These are phyloP conservation scores for Leccinum longicurvipes DNA, from an alignment of 768 basidiomycete genomes.

Conservation along the genomic window DNA sequence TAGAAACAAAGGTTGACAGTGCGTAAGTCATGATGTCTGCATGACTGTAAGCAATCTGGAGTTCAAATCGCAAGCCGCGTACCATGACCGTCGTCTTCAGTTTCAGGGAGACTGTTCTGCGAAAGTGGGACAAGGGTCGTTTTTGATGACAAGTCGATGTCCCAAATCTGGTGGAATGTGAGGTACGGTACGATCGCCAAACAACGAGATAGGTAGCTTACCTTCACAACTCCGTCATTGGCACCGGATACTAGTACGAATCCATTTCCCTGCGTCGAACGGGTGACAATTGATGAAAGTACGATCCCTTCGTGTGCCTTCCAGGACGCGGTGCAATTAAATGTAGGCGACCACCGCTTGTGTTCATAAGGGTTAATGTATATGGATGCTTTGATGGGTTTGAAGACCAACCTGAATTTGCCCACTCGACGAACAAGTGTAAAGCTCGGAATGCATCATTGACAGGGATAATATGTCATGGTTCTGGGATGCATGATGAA, in stretches of 20 bases:
- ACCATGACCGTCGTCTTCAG: slow-evolving; percentile 24
- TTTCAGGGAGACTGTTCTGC: slow-evolving; percentile 1
- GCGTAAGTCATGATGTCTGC: slow-evolving; percentile 75
- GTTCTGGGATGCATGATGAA: slow-evolving; percentile 39
- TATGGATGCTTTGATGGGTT: neutral
- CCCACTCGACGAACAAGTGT: slow-evolving; percentile 65
- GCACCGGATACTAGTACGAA: slow-evolving; percentile 69
- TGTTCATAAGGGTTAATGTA: neutral
- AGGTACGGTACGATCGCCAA: neutral
- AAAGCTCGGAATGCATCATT: slow-evolving; percentile 59
- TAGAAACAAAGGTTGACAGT: slow-evolving; percentile 80
- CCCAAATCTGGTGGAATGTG: slow-evolving; percentile 47
- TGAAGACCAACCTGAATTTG: slow-evolving; percentile 56
- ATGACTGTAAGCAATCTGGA: slow-evolving; percentile 1
- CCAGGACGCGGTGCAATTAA: slow-evolving; percentile 85
- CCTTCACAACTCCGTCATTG: slow-evolving; percentile 84
- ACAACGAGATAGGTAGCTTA: slow-evolving; percentile 24
- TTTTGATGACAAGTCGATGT: slow-evolving; percentile 33
- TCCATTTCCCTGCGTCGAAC: slow-evolving; percentile 22
- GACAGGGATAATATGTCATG: slow-evolving; percentile 83
- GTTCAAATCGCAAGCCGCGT: neutral
- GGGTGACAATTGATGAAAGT: slow-evolving; percentile 69
- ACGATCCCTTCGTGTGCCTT: slow-evolving; percentile 76
- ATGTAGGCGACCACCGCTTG: slow-evolving; percentile 79
- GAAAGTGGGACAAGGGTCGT: neutral